Evolutionary conservation across 2,329 filamentous ascomycete genomes (phyloP), one percentile per base, ranked within the genome.

Genomic region (Ophiostoma pallidulum): DNA sequence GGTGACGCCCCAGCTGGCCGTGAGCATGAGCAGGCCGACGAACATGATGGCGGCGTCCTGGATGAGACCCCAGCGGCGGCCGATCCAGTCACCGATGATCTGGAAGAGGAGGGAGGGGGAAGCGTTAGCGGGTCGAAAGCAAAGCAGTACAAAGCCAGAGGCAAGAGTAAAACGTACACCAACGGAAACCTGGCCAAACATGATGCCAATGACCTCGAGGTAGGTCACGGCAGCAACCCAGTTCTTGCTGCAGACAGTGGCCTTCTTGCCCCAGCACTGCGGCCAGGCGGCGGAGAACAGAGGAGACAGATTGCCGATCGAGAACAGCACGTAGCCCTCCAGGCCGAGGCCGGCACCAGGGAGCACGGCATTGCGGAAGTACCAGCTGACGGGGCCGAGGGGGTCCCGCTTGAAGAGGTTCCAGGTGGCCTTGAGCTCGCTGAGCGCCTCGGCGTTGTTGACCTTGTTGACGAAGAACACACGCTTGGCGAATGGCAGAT

Each of bases 31-130:
- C 18, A 97, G 75, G 71, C 91, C 91, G 57, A 95, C 59, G 57
- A 96, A 87, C 91, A 97, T 97, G 73, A 97, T 90, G 52, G 77
- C 64, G 37, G 91, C 91, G 67, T 97, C 91, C 68, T 97, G 91
- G 57, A 97, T 95, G 19, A 97, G 75, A 75, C 91, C 91, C 80
- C 84, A 96, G 58, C 91, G 86, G 62, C 91, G 88, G 57, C 91
- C 91, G 55, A 96, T 72, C 84, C 84, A 87, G 58, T 78, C 75
- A 58, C 76, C 77, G 49, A 78, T 75, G 44, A 78, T 65, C 68
- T 75, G 47, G 8, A 8, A 12, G 4, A 47, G 40, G 16, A 32
- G 13, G 4, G 13, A 14, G 28, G 13, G n/a, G n/a, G n/a, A n/a
- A n/a, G n/a, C n/a, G n/a, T n/a, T n/a, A n/a, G n/a, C n/a, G n/a